Evolutionary conservation across 345 rosid genomes (phyloP).

Genomic region (Hevea brasiliensis): DNA sequence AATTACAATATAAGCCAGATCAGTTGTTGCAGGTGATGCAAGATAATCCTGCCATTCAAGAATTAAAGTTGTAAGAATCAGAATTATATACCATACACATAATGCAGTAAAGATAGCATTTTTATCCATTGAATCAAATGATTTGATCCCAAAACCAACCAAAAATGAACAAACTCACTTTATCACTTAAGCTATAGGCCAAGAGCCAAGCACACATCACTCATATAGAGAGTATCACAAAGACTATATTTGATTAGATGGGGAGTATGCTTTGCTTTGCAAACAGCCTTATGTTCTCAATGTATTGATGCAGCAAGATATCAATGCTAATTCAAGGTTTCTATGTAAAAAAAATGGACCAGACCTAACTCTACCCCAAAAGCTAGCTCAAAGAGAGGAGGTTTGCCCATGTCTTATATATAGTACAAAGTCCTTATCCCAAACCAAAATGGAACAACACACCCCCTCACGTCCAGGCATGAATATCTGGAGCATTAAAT

Average conservation of each 20-base stretch:
- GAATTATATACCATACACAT: conserved; percentile 3
- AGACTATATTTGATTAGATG: neutral
- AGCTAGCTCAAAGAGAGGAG: too few relatives aligned
- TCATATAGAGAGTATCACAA: neutral
- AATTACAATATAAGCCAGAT: conserved; percentile 77
- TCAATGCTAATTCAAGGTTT: neutral
- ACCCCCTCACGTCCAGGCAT: too few relatives aligned
- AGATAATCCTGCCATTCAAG: conserved; percentile 75
- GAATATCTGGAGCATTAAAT: too few relatives aligned
- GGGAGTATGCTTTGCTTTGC: neutral
- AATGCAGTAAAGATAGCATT: neutral
- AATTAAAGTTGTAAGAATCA: conserved; percentile 15
- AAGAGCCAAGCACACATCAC: neutral
- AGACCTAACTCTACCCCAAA: too few relatives aligned
- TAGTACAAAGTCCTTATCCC: too few relatives aligned
- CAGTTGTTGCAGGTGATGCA: conserved; percentile 72
- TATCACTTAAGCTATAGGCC: neutral
- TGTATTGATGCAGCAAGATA: neutral
- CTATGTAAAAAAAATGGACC: neutral
- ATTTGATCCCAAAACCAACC: neutral
- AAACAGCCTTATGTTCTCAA: neutral
- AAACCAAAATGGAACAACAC: too few relatives aligned
- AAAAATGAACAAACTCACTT: neutral
- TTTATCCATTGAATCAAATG: neutral
- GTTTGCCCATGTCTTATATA: too few relatives aligned